Evolutionary conservation across 164 flowering plant species (phyloP).

Genomic region (Euptelea pleiosperma): DNA sequence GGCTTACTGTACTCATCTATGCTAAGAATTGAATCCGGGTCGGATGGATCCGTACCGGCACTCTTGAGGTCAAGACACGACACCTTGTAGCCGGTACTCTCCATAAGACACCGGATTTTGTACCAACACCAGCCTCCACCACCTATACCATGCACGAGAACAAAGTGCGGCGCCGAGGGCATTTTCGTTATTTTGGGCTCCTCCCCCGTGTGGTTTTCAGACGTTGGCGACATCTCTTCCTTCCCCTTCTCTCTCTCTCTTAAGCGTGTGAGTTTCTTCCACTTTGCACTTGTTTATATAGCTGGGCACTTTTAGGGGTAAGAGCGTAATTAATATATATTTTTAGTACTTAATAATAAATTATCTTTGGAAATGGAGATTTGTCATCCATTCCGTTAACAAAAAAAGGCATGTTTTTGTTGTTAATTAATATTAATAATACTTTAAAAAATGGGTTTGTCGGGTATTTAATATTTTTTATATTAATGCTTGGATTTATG

Average conservation of each 20-base stretch:
- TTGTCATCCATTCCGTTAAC: not conserved
- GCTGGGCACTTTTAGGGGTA: not conserved
- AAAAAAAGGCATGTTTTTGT: slow-evolving; percentile 1
- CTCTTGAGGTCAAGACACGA: slow-evolving; percentile 65
- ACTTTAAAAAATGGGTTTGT: not conserved
- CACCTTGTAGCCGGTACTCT: slow-evolving; percentile 61
- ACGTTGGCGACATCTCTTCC: too few relatives aligned
- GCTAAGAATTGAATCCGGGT: slow-evolving; percentile 36
- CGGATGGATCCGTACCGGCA: slow-evolving; percentile 47
- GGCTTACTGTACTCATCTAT: slow-evolving; percentile 73
- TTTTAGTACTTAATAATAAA: too few relatives aligned
- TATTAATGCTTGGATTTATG: not conserved
- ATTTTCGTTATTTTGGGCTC: not conserved
- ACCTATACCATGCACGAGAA: slow-evolving; percentile 67
- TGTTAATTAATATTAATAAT: too few relatives aligned
- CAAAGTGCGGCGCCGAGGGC: slow-evolving; percentile 40
- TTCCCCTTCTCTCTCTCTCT: too few relatives aligned
- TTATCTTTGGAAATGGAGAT: slow-evolving; percentile 5
- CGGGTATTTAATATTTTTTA: not conserved
- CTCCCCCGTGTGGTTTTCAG: too few relatives aligned
- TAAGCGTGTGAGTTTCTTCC: not conserved
- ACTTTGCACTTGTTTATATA: not conserved
- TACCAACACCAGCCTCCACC: slow-evolving; percentile 96
- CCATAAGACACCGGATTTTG: slow-evolving; percentile 56
- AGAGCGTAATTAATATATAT: too few relatives aligned